Percentiles rank a stretch among this genome's conserved stretches.
Conservation (phyloP, 2,329 filamentous ascomycete genomes). For the Trichophyton simii region DNA sequence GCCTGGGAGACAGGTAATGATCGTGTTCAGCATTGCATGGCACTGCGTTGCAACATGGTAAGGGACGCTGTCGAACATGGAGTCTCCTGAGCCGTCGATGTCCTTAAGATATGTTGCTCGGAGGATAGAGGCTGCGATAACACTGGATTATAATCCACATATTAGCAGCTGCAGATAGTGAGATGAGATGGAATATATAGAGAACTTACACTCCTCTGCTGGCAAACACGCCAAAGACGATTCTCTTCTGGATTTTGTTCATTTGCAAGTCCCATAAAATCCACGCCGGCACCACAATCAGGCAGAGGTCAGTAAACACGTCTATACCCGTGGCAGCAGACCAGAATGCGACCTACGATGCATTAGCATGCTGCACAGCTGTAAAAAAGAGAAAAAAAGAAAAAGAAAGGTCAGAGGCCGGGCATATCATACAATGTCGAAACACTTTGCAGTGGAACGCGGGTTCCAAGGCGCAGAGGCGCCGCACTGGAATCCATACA, state of each 20-base stretch:
- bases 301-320: neutral
- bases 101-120: neutral
- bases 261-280: conserved; percentile 2
- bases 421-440: neutral
- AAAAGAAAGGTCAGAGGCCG: neutral
- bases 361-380: neutral
- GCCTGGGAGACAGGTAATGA: neutral
- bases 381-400: neutral
- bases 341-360: neutral
- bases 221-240: neutral
- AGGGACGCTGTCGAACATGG: neutral
- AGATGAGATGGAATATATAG: no score
- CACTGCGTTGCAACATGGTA: neutral
- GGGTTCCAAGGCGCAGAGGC: conserved; percentile 8
- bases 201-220: neutral
- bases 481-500: conserved; percentile 11
- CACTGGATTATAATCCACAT: neutral
- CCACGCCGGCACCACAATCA: neutral
- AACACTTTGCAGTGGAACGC: neutral
- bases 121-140: neutral
- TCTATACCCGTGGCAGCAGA: neutral
- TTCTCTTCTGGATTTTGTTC: neutral
- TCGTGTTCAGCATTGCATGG: neutral
- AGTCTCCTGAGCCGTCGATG: neutral
- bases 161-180: neutral